Percentiles rank a stretch among this genome's conserved stretches.
Evolutionary conservation across 495 filamentous ascomycete genomes (phyloP).

Genomic region (Daldinia vernicosa): DNA sequence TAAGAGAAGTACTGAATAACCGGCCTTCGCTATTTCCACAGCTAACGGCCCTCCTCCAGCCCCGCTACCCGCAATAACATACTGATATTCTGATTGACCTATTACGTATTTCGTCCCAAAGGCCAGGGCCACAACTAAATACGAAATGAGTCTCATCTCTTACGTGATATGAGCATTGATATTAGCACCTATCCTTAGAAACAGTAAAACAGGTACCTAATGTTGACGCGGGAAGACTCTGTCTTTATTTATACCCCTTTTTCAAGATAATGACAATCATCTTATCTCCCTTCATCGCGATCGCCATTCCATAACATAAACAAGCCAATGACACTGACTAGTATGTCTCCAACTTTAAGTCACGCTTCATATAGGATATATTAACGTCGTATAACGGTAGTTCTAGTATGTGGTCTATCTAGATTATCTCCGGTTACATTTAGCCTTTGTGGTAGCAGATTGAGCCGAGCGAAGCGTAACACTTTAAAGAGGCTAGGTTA

Average conservation of each 20-base stretch:
- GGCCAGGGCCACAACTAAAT: constrained; percentile 9
- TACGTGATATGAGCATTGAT: background rate
- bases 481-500: background rate
- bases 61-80: constrained; percentile 67
- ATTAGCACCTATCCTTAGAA: background rate
- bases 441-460: constrained; percentile 20
- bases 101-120: constrained; percentile 18
- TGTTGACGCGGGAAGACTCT: background rate
- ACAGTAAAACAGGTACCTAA: accelerated
- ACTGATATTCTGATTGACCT: constrained; percentile 56
- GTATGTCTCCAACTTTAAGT: background rate
- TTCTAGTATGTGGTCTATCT: background rate
- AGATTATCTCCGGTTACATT: constrained; percentile 1
- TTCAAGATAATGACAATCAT: background rate
- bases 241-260: background rate
- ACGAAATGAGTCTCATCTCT: constrained; percentile 16
- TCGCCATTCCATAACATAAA: constrained; percentile 5
- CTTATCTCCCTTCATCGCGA: background rate
- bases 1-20: constrained; percentile 63
- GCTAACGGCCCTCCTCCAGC: constrained; percentile 67
- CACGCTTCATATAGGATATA: constrained; percentile 32
- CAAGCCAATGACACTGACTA: constrained; percentile 17
- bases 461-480: constrained; percentile 18
- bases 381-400: constrained; percentile 24
- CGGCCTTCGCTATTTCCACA: constrained; percentile 62